Evolutionary conservation across 73 alveolate genomes (phyloP), one percentile per base, ranked within the genome.

Genomic region (Urostyla sp.): DNA sequence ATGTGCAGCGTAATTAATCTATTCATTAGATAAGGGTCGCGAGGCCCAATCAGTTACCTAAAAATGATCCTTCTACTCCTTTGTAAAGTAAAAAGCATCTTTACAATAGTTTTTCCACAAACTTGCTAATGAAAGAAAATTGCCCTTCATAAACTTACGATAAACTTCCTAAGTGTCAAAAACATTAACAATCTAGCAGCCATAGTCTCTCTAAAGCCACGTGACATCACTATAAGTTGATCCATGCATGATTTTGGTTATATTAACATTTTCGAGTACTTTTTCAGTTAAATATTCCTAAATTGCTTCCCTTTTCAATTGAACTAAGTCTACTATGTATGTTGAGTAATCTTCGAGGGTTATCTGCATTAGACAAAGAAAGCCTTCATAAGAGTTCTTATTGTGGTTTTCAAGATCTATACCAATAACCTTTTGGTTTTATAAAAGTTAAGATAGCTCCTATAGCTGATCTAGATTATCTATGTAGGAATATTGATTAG

Each of bases 201-300:
- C 98, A 79, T 95, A 97, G 81, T 97, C 99, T 92, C 99, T 94
- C 82, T 94, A 91, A 4, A 97, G 85, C 99, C 99, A 97, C 38
- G 75, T 67, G 50, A 95, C 87, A 84, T 97, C 99, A 74, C 74
- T 79, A 53, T 94, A 95, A 8, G 44, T 26, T 13, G 96, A 97
- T 28, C 99, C 99, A 93, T 96, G 99, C 23, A 96, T 67, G 1
- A 96, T 95, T 77, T 96, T 96, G 38, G 95, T 92, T 10, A 95
- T 96, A 11, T 87, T 80, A 0, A 94, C 94, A 76, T 94, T 90
- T 28, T 96, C 89, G 52, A 95, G 93, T 8, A 96, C 35, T 24
- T 80, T 80, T 78, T 91, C 66, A 83, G 87, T 81, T 60, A 88
- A 48, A 90, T 88, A 73, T 77, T 84, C 32, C 75, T 27, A 38